A percentile compares a stretch with the other conserved stretches of the same genome.
Evolutionary conservation across 768 basidiomycete genomes (phyloP).

Genomic region (Collybia mongolica): DNA sequence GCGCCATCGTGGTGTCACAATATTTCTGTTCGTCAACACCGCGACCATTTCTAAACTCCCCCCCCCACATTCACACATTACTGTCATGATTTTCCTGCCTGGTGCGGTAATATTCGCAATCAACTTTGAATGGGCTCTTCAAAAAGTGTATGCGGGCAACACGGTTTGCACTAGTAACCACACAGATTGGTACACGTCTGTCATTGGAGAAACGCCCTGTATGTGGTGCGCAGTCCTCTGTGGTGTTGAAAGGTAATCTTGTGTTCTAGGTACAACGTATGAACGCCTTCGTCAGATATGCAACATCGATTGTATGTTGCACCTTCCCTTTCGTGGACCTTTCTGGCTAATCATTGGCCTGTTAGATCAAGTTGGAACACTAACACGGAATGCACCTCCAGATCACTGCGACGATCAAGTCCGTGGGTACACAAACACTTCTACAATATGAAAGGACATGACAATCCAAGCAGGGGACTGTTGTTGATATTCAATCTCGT

Average conservation of each 20-base stretch:
- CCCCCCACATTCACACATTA: no score
- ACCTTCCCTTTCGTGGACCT: no score
- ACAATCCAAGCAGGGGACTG: not conserved
- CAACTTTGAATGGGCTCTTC: no score
- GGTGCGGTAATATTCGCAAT: no score
- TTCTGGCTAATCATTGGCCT: no score
- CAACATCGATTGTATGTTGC: slow-evolving; percentile 1
- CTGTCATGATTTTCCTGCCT: no score
- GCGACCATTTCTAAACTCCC: no score
- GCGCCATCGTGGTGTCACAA: no score
- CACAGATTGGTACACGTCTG: not conserved
- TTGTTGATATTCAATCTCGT: slow-evolving; percentile 1
- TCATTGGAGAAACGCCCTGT: slow-evolving; percentile 3
- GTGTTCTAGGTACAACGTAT: not conserved
- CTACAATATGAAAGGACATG: not conserved
- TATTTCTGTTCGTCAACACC: no score
- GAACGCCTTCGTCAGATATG: not conserved
- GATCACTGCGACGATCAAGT: slow-evolving; percentile 1
- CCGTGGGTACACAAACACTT: not conserved
- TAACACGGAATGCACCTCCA: not conserved
- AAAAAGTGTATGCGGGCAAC: not conserved
- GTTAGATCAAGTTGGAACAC: not conserved
- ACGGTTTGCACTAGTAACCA: not conserved
- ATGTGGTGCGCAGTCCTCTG: not conserved
- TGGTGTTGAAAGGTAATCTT: not conserved